phyloP scores from a whole-genome alignment of 2,329 filamentous ascomycete genomes.

The Ceratocystis ficicola region DNA sequence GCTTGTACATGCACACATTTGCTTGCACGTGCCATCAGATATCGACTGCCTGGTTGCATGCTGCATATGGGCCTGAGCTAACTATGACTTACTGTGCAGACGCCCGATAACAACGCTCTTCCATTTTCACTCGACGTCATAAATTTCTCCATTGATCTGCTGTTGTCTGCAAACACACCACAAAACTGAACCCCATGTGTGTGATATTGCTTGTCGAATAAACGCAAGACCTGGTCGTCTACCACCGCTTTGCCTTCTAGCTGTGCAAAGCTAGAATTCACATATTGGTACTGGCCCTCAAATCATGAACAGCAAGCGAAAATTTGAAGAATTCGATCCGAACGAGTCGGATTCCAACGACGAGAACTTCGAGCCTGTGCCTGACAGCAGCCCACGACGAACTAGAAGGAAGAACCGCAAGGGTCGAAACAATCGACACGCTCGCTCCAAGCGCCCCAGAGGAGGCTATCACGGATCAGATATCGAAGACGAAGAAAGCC shows the following conservation, averaged over 20 bases:
- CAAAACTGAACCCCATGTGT: conserved; percentile 17
- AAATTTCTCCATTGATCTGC: background rate
- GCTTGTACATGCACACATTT: background rate
- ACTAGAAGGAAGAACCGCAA: conserved; percentile 30
- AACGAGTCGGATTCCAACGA: conserved; percentile 56
- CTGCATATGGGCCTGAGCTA: conserved; percentile 2
- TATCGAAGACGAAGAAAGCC: conserved; percentile 45
- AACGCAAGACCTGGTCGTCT: conserved; percentile 8
- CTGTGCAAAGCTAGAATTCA: conserved; percentile 20
- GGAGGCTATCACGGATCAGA: conserved; percentile 47
- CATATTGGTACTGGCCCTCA: conserved; percentile 22
- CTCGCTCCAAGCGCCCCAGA: conserved; percentile 30
- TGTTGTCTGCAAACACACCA: background rate
- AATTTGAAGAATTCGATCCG: conserved; percentile 49
- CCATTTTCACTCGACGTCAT: conserved; percentile 4
- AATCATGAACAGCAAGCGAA: conserved; percentile 43
- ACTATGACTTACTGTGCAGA: background rate
- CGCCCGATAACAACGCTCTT: background rate
- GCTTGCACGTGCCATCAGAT: background rate
- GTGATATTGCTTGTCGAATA: conserved; percentile 4
- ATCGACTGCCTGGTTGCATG: background rate
- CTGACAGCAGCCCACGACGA: conserved; percentile 35
- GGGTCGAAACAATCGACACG: conserved; percentile 29
- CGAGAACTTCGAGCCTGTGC: conserved; percentile 49
- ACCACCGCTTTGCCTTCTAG: conserved; percentile 16